Conservation (phyloP, 257 asterid species). For the Leonotis leonurus region DNA sequence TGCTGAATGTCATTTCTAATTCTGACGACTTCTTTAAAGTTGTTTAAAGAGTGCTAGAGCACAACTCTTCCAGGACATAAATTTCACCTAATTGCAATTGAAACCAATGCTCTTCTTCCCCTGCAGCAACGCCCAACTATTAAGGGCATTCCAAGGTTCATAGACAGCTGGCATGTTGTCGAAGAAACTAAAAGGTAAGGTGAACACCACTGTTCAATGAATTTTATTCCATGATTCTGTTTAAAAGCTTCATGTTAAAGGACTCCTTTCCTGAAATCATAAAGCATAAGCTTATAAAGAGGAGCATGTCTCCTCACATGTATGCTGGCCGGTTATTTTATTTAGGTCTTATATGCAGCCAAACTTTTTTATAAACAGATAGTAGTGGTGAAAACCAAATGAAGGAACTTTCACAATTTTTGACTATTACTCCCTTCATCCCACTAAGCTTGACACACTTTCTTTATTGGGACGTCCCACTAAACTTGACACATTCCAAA, state of each 20-base stretch:
- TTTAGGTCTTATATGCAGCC: neutral
- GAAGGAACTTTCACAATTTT: too few relatives aligned
- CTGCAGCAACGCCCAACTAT: constrained; percentile 81
- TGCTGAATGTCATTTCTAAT: neutral
- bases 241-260: neutral
- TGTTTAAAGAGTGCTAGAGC: neutral
- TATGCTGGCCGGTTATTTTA: neutral
- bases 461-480: too few relatives aligned
- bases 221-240: neutral
- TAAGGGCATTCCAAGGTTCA: constrained; percentile 65
- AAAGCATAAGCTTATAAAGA: neutral
- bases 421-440: too few relatives aligned
- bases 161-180: constrained; percentile 83
- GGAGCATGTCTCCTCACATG: neutral
- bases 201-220: neutral
- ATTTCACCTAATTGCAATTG: neutral
- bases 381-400: too few relatives aligned
- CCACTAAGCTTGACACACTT: too few relatives aligned
- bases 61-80: neutral
- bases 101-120: constrained; percentile 9
- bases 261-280: neutral
- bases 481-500: too few relatives aligned
- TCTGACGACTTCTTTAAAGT: neutral
- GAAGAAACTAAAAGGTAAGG: constrained; percentile 71
- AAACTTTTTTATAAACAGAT: too few relatives aligned